Base-by-base conservation (phyloP, 805 yeast species). In the Pichia eremophila region DNA sequence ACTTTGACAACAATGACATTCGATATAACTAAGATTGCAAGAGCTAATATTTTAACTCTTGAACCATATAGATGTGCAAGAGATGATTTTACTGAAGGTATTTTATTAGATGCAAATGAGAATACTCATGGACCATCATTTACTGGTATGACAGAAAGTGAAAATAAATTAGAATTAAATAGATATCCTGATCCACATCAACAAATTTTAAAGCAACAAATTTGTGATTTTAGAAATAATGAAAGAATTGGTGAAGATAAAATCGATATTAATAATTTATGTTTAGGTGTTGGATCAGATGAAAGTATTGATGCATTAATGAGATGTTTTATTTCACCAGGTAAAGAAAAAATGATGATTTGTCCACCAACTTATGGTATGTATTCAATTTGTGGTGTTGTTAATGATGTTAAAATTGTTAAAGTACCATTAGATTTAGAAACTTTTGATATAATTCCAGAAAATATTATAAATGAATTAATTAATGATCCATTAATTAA, bases 131-230 rank as follows among this genome's bases (percentile, higher is more conserved):
- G 98, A 0, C 91, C 96, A 5, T 79, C 95, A 1, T 65, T 88
- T 15, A 49, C 67, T 2, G 64, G 66, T 8, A 54, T 79, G 25
- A 63, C 72, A 4, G 54, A 56, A 1, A 65, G 64, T 2, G 91
- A 84, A 51, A 49, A 62, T 14, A 48, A 55, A 2, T 67, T 79
- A 53, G 83, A 81, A 43, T 77, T 93, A 56, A 83, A 93, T 70
- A 75, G 99, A 59, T 93, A 93, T 63, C 99, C 99, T 17, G 99
- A 93, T 59, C 99, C 99, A 10, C 97, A 93, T 67, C 98, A 91
- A 60, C 49, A 76, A 8, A 82, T 73, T 34, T 73, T 93, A 57
- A 93, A 93, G 62, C 68, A 75, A 52, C 80, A 80, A 53, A 71
- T 91, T 44, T 78, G 85, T 43, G 70, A 78, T 38, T 83, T 83